A percentile compares a stretch with the other conserved stretches of the same genome.
phyloP scores from a whole-genome alignment of 257 asterid species.

The Cinchona pubescens region DNA sequence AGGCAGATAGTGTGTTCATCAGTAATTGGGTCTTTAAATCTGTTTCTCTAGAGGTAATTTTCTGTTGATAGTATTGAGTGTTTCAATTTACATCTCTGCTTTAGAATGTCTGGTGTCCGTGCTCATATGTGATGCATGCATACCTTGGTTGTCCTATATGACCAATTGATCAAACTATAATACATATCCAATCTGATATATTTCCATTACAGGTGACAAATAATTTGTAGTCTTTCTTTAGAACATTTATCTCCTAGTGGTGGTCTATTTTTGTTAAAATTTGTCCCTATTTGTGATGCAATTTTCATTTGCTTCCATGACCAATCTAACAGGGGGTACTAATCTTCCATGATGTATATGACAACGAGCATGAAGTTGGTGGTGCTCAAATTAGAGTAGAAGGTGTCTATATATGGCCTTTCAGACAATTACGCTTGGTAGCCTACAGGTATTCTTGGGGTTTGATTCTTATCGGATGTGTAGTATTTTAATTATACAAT shows the following conservation, averaged over 20 bases:
- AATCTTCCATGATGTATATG: constrained; percentile 88
- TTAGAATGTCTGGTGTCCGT: neutral
- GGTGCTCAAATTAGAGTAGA: constrained; percentile 88
- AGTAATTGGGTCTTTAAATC: neutral
- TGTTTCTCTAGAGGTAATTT: neutral
- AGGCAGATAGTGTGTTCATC: neutral
- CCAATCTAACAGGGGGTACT: constrained; percentile 61
- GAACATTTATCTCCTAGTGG: constrained; percentile 7
- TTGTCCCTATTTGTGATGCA: constrained; percentile 23
- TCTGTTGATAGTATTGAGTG: neutral
- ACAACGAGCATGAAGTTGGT: constrained; percentile 64
- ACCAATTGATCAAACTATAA: neutral
- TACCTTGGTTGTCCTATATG: neutral
- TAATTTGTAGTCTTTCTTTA: neutral
- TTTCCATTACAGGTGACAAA: neutral
- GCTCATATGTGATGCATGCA: neutral
- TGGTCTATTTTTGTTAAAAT: constrained; percentile 10
- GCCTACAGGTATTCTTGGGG: constrained; percentile 61
- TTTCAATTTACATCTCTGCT: neutral
- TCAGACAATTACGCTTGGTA: constrained; percentile 95
- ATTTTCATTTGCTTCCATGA: constrained; percentile 10
- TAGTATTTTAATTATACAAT: too few relatives aligned
- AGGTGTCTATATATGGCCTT: constrained; percentile 99
- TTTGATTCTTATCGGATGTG: neutral
- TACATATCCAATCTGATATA: neutral